These are phyloP conservation scores for Zychaea mexicana DNA, from an alignment of 371 early-diverging fungal genomes.

Conservation along the genomic window DNA sequence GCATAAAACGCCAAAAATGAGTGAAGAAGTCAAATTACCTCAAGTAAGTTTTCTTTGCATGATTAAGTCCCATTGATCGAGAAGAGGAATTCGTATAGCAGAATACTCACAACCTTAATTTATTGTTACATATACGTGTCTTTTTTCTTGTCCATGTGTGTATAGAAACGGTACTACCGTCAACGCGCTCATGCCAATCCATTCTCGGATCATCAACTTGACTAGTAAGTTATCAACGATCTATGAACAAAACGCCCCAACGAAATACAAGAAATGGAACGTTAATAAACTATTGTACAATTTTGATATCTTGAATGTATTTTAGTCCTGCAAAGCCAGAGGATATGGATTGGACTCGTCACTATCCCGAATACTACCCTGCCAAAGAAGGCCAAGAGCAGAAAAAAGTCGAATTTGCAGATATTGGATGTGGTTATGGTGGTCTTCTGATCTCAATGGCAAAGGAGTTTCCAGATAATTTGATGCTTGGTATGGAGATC, in stretches of 20 bases:
- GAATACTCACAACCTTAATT: background rate
- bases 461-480: constrained; percentile 85
- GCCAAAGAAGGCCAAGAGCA: constrained; percentile 45
- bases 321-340: constrained; percentile 83
- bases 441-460: constrained; percentile 92
- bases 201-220: constrained; percentile 93
- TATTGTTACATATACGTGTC: background rate
- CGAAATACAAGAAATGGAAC: background rate
- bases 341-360: constrained; percentile 87
- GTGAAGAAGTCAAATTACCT: constrained; percentile 39
- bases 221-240: constrained; percentile 69
- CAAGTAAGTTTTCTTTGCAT: constrained; percentile 20
- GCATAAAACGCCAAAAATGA: constrained; percentile 13
- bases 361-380: constrained; percentile 80
- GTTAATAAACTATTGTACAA: no score
- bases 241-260: background rate
- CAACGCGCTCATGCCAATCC: constrained; percentile 99
- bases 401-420: constrained; percentile 91
- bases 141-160: constrained; percentile 14
- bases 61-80: no score
- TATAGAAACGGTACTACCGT: constrained; percentile 87
- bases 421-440: constrained; percentile 99
- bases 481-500: constrained; percentile 99
- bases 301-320: background rate
- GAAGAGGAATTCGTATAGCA: no score